Conservation (phyloP, 2,329 filamentous ascomycete genomes). For the Colletotrichum musae region DNA sequence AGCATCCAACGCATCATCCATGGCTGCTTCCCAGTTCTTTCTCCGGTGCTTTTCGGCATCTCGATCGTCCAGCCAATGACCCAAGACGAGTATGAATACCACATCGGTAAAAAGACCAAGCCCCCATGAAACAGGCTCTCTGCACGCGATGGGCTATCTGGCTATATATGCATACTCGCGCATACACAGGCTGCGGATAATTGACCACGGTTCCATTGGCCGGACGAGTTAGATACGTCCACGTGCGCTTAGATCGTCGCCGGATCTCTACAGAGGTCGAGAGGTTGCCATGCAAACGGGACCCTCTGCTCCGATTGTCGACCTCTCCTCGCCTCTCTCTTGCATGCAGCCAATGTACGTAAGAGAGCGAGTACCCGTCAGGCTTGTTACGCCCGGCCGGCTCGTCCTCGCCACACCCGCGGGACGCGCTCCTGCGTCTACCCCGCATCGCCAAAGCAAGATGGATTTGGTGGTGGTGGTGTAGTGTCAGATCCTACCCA, state of each 20-base stretch:
- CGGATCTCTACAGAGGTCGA: too few relatives aligned
- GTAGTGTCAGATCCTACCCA: slow-evolving; percentile 33
- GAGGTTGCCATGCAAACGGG: too few relatives aligned
- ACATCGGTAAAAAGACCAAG: neutral
- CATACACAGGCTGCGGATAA: neutral
- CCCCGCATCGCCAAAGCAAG: slow-evolving; percentile 33
- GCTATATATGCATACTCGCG: neutral
- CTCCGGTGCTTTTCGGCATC: neutral
- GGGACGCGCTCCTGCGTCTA: slow-evolving; percentile 19
- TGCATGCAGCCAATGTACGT: slow-evolving; percentile 4
- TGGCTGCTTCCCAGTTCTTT: neutral
- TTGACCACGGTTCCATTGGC: neutral
- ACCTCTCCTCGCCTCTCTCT: too few relatives aligned
- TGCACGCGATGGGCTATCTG: neutral
- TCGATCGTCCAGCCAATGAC: neutral
- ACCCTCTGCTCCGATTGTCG: too few relatives aligned
- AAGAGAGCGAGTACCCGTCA: neutral
- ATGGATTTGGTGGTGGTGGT: slow-evolving; percentile 6
- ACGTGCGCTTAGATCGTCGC: neutral
- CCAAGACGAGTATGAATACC: neutral
- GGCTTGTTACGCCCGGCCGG: neutral
- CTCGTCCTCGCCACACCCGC: slow-evolving; percentile 10
- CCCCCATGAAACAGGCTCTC: neutral
- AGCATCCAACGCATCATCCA: too few relatives aligned
- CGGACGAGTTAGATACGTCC: neutral